phyloP scores from a whole-genome alignment of 495 filamentous ascomycete species.

The Cercophora sp. region DNA sequence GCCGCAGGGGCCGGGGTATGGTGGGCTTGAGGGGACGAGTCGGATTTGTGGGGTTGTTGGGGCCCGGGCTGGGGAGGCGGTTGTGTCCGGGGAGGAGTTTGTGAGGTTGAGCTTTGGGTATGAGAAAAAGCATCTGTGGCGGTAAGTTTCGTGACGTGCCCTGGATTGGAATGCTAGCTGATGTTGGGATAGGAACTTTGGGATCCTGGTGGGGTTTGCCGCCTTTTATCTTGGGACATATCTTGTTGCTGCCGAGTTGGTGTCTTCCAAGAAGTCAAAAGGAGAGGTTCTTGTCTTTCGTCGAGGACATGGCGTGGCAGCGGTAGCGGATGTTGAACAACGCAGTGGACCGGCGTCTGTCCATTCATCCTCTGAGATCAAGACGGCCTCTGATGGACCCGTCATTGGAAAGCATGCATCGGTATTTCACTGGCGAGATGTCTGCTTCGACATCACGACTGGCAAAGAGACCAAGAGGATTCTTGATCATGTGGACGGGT shows the following conservation, averaged over 20 bases:
- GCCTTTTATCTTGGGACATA: conserved; percentile 59
- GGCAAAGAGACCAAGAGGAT: conserved; percentile 58
- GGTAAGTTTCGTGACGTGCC: neutral
- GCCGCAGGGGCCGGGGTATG: conserved; percentile 5
- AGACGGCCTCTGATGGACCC: neutral
- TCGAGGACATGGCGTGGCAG: conserved; percentile 46
- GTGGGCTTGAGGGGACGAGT: neutral
- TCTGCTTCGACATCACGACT: conserved; percentile 72
- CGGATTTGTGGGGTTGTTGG: conserved; percentile 3
- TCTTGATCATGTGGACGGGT: conserved; percentile 67
- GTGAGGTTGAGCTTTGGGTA: conserved; percentile 7
- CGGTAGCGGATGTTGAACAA: conserved; percentile 41
- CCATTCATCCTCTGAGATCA: neutral
- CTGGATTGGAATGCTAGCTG: neutral
- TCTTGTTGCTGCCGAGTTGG: conserved; percentile 63
- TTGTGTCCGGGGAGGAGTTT: conserved; percentile 7
- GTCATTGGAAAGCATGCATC: conserved; percentile 9
- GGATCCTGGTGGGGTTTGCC: conserved; percentile 67
- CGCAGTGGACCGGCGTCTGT: no score
- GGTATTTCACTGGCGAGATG: conserved; percentile 65
- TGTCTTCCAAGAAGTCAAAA: conserved; percentile 68
- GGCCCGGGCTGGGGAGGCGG: neutral
- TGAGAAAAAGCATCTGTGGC: conserved; percentile 8
- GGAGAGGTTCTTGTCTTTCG: conserved; percentile 82
- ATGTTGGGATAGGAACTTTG: conserved; percentile 49